These are phyloP conservation scores for Blumeria hordei DNA, from an alignment of 2,329 filamentous ascomycete genomes.

Conservation along the genomic window DNA sequence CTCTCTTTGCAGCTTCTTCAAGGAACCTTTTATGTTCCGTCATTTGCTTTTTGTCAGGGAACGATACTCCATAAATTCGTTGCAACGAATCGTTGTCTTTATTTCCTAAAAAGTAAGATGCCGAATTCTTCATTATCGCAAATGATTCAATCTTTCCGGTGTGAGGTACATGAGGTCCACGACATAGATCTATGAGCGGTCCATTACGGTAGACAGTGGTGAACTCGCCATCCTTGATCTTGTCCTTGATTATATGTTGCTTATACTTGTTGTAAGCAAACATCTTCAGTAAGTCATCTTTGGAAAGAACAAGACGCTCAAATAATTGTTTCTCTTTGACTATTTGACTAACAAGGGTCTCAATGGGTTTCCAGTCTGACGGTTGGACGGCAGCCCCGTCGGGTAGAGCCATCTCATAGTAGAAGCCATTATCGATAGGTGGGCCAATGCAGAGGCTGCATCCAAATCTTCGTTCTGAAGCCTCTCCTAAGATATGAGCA, in stretches of 20 bases:
- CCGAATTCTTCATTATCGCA: constrained; percentile 58
- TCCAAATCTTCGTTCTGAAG: constrained; percentile 70
- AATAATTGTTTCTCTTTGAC: constrained; percentile 96
- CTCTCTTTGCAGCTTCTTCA: constrained; percentile 92
- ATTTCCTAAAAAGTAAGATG: constrained; percentile 82
- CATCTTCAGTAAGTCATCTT: constrained; percentile 83
- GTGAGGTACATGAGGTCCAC: constrained; percentile 82
- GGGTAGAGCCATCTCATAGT: constrained; percentile 84
- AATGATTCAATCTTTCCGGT: constrained; percentile 89
- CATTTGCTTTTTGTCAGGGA: constrained; percentile 87
- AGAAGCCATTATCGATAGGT: constrained; percentile 77
- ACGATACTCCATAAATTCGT: constrained; percentile 88
- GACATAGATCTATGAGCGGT: constrained; percentile 81
- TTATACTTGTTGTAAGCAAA: constrained; percentile 98
- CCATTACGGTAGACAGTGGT: constrained; percentile 87
- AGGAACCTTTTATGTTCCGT: constrained; percentile 85
- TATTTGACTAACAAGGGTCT: constrained; percentile 55
- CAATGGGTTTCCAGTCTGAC: constrained; percentile 63
- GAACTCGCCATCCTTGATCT: constrained; percentile 67
- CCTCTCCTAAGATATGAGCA: constrained; percentile 89
- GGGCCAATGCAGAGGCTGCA: constrained; percentile 88
- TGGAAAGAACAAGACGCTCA: constrained; percentile 68
- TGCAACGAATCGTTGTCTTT: constrained; percentile 86
- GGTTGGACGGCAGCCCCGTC: constrained; percentile 46
- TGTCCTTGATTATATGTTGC: constrained; percentile 87